Conservation (phyloP, 2,329 filamentous ascomycete species). For the Pyricularia grisea region DNA sequence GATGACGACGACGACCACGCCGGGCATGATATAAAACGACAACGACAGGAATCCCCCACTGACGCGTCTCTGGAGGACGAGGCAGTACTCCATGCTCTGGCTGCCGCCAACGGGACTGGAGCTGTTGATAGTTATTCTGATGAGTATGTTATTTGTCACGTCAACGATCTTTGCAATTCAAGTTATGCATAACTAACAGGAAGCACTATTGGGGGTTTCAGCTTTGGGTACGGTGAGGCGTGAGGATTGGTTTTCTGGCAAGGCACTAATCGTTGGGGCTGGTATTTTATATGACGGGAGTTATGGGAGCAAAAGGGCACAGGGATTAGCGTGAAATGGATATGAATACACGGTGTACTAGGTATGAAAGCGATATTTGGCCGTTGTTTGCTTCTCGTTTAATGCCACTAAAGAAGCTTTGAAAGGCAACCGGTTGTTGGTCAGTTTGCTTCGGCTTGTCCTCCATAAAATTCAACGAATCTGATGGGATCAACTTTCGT, state of each 20-base stretch:
- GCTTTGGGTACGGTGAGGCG: neutral
- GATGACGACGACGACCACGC: slow-evolving; percentile 16
- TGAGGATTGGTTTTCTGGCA: neutral
- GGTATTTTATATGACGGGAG: neutral
- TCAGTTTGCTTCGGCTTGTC: too few relatives aligned
- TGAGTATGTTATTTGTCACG: slow-evolving; percentile 26
- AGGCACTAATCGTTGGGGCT: neutral
- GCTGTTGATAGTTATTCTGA: slow-evolving; percentile 27
- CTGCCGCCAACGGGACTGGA: slow-evolving; percentile 29
- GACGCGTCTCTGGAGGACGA: slow-evolving; percentile 33
- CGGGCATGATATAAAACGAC: slow-evolving; percentile 30
- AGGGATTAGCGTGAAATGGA: neutral
- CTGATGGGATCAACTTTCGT: too few relatives aligned
- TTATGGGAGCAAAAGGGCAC: neutral
- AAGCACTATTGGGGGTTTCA: neutral
- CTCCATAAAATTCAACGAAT: too few relatives aligned
- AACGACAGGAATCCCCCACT: slow-evolving; percentile 24
- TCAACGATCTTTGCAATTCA: neutral
- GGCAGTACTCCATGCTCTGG: slow-evolving; percentile 34
- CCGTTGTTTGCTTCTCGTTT: neutral
- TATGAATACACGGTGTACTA: neutral
- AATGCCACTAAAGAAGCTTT: neutral
- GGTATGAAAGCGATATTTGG: neutral
- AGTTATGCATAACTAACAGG: neutral
- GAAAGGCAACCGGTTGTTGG: neutral